Conservation (phyloP, 306 rosid genomes). For the Dryas drummondii region DNA sequence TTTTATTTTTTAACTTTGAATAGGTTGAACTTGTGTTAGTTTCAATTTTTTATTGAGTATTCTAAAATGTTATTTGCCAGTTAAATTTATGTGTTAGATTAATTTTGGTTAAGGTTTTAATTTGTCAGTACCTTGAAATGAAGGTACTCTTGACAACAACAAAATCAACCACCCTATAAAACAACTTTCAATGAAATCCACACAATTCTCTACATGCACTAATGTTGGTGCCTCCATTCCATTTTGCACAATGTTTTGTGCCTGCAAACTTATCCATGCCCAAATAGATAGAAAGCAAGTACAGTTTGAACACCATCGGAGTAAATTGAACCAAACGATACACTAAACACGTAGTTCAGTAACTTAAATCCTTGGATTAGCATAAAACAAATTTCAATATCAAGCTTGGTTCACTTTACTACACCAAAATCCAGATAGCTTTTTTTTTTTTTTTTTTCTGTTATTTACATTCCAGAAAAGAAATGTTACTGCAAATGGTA, state of each 20-base stretch:
- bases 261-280: constrained; percentile 20
- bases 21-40: no score
- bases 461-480: not conserved
- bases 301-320: not conserved
- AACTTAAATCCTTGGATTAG: constrained; percentile 17
- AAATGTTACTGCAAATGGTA: not conserved
- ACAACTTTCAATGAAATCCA: no score
- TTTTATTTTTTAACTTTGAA: no score
- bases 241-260: constrained; percentile 28
- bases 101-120: no score
- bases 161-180: no score
- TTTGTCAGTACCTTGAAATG: no score
- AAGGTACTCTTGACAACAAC: no score
- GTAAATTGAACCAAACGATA: not conserved
- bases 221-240: constrained; percentile 21
- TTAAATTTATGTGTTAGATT: no score
- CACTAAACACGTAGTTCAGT: not conserved
- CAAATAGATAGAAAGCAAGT: not conserved
- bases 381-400: constrained; percentile 3
- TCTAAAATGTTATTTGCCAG: no score
- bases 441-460: not conserved
- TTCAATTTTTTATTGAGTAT: no score
- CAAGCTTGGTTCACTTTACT: constrained; percentile 5
- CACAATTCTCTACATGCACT: not conserved
- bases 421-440: constrained; percentile 1